Evolutionary conservation across 768 basidiomycete genomes (phyloP), one percentile per base, ranked within the genome.

Genomic region (Leccinum disarticulatum): DNA sequence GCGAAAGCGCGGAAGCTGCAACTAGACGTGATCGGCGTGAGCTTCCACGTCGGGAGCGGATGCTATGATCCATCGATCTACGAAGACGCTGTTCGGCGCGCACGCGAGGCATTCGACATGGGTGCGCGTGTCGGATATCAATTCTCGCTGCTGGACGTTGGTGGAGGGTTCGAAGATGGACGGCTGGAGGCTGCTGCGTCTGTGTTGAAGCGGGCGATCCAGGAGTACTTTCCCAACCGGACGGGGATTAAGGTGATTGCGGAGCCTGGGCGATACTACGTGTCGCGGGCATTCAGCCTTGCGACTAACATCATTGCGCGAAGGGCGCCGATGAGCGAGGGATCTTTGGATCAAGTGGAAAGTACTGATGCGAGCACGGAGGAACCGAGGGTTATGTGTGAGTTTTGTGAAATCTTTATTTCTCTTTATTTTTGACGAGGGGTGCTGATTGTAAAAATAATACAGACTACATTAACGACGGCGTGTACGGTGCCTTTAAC

Each of bases 381-480:
- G 25, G 68, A 68, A 27, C 80, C 87, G 3, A 79, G 77, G 61
- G 88, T 94, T 65, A 99, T 98, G 96, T 97, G 95, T 97, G 76
- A 74, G 95, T 83, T 46, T 22, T 46, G 17, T 56, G 36, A 68
- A 64, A 61, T 69, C 69, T 56, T 52, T 8, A 36, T 66, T 57
- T 36, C 33, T 33, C 17, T 19, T 17, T 48, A 36, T n/a, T 47
- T 47, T 58, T 58, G 58, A 46, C 19, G 9, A 35, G n/a, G 25
- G 36, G 15, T 6, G 54, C 54, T 64, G 36, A 58, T 31, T 13
- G 48, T 49, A 49, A 49, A 57, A 56, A 52, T 52, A 48, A 57
- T 36, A 35, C 74, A 97, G 95, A 98, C 80, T 98, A 98, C 80
- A 94, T 98, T 83, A 98, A 98, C 77, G 96, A 98, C 74, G 97